Evolutionary conservation across 257 asterid species (phyloP), one percentile per base, ranked within the genome.

Genomic region (Marsdenia floribunda): DNA sequence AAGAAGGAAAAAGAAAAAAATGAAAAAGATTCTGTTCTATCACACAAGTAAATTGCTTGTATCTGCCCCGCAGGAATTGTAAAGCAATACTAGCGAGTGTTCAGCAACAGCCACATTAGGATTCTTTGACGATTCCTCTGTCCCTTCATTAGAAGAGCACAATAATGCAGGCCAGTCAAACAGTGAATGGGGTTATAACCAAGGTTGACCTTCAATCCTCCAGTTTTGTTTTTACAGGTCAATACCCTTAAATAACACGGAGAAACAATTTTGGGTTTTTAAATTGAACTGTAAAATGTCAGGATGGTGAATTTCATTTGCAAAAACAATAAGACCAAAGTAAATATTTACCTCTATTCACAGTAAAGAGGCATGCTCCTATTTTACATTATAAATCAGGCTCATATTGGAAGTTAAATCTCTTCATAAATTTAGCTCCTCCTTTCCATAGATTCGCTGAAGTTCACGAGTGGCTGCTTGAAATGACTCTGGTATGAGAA

Each of bases 401-500:
- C 46, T 35, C 6, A 5, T 1, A 3, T 68, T n/a, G 75, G 66
- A 70, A 59, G 26, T 6, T 38, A 26, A 50, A 70, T 44, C 40
- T 60, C 52, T 77, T 87, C 86, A 92, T 13, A 87, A 75, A 82
- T 92, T 90, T 60, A 87, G 87, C 78, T 87, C 90, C 81, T 92
- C 97, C 88, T 94, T 94, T 71, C 97, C 98, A 77, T 90, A 92
- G 37, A 94, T 90, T 26, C 96, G 95, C 83, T 83, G 96, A 76
- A 92, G 96, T 86, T 94, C 99, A 0, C 97, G 96, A 1, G 97
- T 94, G 68, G 96, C 97, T 22, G 96, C 99, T 92, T 89, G 93
- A 79, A 85, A 94, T 22, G 99, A 94, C 85, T 90, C 99, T 94
- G 84, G 72, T 22, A 80, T 67, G 55, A 57, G n/a, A 72, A 55